Base-by-base conservation (phyloP, 352 stramenopile genomes). In the Phytophthora kernoviae region DNA sequence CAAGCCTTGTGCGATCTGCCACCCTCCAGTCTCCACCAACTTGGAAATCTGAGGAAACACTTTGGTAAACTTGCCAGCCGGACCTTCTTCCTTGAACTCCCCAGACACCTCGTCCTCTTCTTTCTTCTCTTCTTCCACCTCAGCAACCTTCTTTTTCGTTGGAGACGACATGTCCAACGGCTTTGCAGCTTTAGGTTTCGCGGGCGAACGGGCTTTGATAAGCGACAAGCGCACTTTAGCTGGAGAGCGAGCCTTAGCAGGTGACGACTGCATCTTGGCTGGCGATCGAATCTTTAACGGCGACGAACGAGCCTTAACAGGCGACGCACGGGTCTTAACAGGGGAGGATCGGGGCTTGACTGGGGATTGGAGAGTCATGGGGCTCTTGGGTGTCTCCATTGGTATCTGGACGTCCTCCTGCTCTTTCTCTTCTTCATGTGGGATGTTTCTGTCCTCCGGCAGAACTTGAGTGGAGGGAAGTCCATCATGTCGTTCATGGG, bases 1-100 rank as follows among this genome's bases (percentile, higher is more conserved):
- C 8, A 58, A 58, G 2, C 79, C 74, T 17, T 79, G 62, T 9
- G 81, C 81, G n/a, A 86, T 77, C 57, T 89, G 73, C 84, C 84
- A 91, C 10, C 84, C 84, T 1, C 68, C 58, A 26, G 50, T 50
- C 55, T 82, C 64, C 41, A 93, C 65, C n/a, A 84, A 43, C 15
- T 58, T 63, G 54, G 81, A 82, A 2, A 93, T 47, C 9, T 51
- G 12, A 9, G 48, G 70, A 17, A 93, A 87, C 12, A 76, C 65
- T 18, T 54, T 70, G 2, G 60, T 67, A 24, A 93, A 90, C 45
- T 77, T 77, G 34, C 50, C 68, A 36, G 68, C 62, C 8, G 76
- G 42, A 2, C 60, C 65, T 6, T 71, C 47, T 8, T 66, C 62
- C 1, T 67, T 60, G 26, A 68, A 67, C 26, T 68, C 56, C 33